Conservation (phyloP, 305 asterid genomes). For the Salvia sclarea region DNA sequence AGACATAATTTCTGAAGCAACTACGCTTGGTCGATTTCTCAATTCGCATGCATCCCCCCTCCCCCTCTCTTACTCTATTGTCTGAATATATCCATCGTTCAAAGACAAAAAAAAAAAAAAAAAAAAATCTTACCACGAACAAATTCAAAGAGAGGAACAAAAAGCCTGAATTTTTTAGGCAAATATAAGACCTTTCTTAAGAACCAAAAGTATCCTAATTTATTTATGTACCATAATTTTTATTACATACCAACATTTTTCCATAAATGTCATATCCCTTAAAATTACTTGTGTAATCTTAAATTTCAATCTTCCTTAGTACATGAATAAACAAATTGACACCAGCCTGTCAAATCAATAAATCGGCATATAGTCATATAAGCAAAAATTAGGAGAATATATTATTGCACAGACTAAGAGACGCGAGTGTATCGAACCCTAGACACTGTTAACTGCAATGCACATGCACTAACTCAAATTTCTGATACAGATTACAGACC, state of each 20-base stretch:
- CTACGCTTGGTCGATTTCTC: too few relatives aligned
- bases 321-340: conserved; percentile 6
- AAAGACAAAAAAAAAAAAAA: conserved; percentile 3
- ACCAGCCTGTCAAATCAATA: background rate
- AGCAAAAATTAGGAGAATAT: conserved; percentile 8
- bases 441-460: conserved; percentile 16
- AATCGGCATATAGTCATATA: background rate
- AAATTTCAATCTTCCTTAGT: background rate
- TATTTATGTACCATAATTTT: background rate
- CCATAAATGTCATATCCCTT: background rate
- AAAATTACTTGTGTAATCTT: background rate
- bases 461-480: conserved; percentile 19
- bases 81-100: too few relatives aligned
- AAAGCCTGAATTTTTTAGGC: too few relatives aligned
- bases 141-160: too few relatives aligned
- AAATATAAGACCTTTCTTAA: too few relatives aligned
- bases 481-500: conserved; percentile 7
- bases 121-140: too few relatives aligned
- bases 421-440: background rate
- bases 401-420: conserved; percentile 10
- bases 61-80: too few relatives aligned
- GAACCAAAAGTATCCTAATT: background rate
- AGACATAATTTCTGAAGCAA: background rate
- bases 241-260: background rate
- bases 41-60: too few relatives aligned